Evolutionary conservation across 2,329 filamentous ascomycete species (phyloP), one percentile per base, ranked within the genome.

Genomic region (Fusarium aywerte): DNA sequence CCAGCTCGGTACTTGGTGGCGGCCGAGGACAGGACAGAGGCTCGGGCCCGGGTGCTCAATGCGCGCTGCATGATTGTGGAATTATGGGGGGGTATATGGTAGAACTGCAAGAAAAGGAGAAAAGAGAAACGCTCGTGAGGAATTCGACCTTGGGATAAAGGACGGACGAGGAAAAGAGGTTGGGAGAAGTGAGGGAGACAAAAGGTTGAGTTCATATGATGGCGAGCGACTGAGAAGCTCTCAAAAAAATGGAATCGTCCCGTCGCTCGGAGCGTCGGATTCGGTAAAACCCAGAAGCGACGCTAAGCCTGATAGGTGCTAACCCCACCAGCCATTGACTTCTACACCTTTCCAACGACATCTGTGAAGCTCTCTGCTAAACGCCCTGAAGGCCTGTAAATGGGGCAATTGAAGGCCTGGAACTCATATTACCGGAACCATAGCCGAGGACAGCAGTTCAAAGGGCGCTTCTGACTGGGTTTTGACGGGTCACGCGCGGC

Each of bases 1-100:
- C 84, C 82, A 64, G 89, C 84, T 75, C 89, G 88, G 80, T 90
- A 85, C 78, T 87, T 88, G 74, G 83, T 82, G 72, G 89, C 83
- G 79, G 86, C 87, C 78, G 90, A 87, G 70, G 89, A 90, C 75
- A 95, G 89, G 85, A 90, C 89, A 73, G 93, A 92, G 79, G 92
- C 89, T 84, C 93, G 87, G 76, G 91, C 85, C 79, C 88, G 86
- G 75, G 92, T 92, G 79, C 92, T 89, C 78, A 99, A 87, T 83
- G 93, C 93, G 83, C 96, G 92, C 88, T 99, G 96, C 96, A 99
- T 99, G 79, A 81, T 92, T 76, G 69, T 76, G 71, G 67, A 75
- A 74, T 70, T 71, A 74, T 75, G 75, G 66, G 68, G 75, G 66
- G 68, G 67, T 73, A 74, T 73, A 72, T 65, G 58, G 63, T 65